Percentiles rank a stretch among this genome's conserved stretches.
Evolutionary conservation across 140 eudicot genomes (phyloP).

Genomic region (Oenanthe javanica): DNA sequence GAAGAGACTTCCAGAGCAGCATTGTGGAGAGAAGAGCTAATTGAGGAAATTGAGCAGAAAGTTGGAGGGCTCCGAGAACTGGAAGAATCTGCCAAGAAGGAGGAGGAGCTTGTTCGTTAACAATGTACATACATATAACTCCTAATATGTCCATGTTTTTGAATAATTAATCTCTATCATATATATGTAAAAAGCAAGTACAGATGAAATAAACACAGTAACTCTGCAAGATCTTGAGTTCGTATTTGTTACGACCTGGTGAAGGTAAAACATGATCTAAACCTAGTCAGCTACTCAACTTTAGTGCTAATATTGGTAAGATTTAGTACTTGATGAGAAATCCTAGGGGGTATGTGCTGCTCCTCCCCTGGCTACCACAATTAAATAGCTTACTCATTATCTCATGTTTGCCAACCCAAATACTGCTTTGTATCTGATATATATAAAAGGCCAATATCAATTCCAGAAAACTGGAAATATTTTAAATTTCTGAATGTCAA

Average conservation of each 20-base stretch:
- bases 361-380: not conserved
- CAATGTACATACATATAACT: not conserved
- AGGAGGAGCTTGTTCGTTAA: slow-evolving; percentile 42
- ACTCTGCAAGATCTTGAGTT: not conserved
- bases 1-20: slow-evolving; percentile 77
- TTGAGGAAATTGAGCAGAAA: slow-evolving; percentile 87
- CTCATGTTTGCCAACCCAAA: not conserved
- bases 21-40: slow-evolving; percentile 85
- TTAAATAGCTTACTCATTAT: not conserved
- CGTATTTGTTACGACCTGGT: not conserved
- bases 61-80: slow-evolving; percentile 81
- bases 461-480: too few species aligned
- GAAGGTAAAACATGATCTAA: not conserved
- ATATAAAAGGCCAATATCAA: not conserved
- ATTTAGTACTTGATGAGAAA: not conserved
- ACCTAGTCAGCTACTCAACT: not conserved
- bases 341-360: not conserved
- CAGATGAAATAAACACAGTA: not conserved
- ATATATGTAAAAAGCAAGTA: not conserved
- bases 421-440: not conserved
- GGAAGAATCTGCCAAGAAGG: slow-evolving; percentile 67
- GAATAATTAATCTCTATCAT: not conserved
- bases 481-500: not conserved
- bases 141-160: not conserved
- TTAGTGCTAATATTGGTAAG: not conserved